Evolutionary conservation across 495 filamentous ascomycete species (phyloP).

Genomic region (Aspergillus mulundensis): DNA sequence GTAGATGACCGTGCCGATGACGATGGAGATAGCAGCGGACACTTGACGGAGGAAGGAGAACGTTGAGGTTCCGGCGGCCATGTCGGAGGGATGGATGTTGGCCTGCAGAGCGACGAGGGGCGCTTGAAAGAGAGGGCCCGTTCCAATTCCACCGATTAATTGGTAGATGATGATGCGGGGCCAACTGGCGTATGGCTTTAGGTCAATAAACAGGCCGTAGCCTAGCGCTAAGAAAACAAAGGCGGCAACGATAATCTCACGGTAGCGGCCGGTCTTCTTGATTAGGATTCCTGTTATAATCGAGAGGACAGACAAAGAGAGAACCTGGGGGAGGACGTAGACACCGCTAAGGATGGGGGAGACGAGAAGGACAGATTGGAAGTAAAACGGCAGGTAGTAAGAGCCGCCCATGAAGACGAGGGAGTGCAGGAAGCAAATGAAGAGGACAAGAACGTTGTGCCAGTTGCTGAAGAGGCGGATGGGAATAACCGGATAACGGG

Average conservation of each 20-base stretch:
- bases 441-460: conserved; percentile 55
- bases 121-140: conserved; percentile 55
- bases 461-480: conserved; percentile 58
- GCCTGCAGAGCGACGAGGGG: conserved; percentile 58
- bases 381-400: conserved; percentile 78
- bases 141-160: conserved; percentile 50
- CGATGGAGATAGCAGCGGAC: conserved; percentile 49
- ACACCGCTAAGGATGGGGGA: conserved; percentile 73
- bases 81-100: conserved; percentile 45
- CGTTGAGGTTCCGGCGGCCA: conserved; percentile 50
- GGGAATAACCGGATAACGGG: conserved; percentile 75
- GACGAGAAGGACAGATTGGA: conserved; percentile 69
- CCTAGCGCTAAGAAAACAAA: conserved; percentile 52
- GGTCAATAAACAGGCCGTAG: conserved; percentile 48
- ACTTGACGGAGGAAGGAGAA: conserved; percentile 51
- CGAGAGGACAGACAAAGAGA: conserved; percentile 66
- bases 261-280: conserved; percentile 59
- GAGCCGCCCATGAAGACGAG: conserved; percentile 69
- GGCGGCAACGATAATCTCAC: conserved; percentile 47
- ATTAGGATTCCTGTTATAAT: conserved; percentile 64
- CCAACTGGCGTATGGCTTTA: conserved; percentile 46
- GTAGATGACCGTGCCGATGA: conserved; percentile 55
- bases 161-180: conserved; percentile 51
- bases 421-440: conserved; percentile 60
- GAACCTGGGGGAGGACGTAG: conserved; percentile 70